phyloP scores from a whole-genome alignment of 345 rosid genomes.

The Psidium guajava region DNA sequence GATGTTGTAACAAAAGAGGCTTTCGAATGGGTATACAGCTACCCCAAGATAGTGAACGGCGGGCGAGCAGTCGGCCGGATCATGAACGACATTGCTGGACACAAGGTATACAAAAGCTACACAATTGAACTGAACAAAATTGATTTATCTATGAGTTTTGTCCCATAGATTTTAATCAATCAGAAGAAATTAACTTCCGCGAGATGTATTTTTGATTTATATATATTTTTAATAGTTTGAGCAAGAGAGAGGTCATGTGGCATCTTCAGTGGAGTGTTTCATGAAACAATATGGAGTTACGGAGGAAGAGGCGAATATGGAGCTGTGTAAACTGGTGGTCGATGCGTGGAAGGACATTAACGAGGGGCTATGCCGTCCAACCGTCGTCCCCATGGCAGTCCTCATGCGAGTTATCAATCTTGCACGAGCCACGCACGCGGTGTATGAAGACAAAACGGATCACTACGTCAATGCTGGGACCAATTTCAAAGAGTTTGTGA shows the following conservation, averaged over 20 bases:
- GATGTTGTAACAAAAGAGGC: background rate
- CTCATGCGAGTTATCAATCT: slow-evolving; percentile 8
- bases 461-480: background rate
- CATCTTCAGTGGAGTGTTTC: slow-evolving; percentile 5
- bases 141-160: background rate
- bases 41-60: background rate
- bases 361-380: background rate
- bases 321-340: background rate
- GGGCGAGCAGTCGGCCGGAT: background rate
- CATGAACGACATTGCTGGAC: slow-evolving; percentile 4
- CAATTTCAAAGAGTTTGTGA: background rate
- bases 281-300: background rate
- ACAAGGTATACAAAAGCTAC: background rate
- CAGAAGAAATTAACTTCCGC: background rate
- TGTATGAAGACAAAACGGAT: slow-evolving; percentile 11
- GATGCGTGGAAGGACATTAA: slow-evolving; percentile 15
- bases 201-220: background rate
- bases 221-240: background rate
- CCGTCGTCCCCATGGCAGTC: background rate
- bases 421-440: slow-evolving; percentile 1
- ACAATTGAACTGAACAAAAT: background rate
- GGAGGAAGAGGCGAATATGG: slow-evolving; percentile 1
- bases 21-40: background rate
- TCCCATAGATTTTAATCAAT: background rate
- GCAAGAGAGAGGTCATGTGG: slow-evolving; percentile 2